A percentile compares a stretch with the other conserved stretches of the same genome.
These are phyloP conservation scores for Fusarium nodosum DNA, from an alignment of 2,329 filamentous ascomycete genomes.

Conservation along the genomic window DNA sequence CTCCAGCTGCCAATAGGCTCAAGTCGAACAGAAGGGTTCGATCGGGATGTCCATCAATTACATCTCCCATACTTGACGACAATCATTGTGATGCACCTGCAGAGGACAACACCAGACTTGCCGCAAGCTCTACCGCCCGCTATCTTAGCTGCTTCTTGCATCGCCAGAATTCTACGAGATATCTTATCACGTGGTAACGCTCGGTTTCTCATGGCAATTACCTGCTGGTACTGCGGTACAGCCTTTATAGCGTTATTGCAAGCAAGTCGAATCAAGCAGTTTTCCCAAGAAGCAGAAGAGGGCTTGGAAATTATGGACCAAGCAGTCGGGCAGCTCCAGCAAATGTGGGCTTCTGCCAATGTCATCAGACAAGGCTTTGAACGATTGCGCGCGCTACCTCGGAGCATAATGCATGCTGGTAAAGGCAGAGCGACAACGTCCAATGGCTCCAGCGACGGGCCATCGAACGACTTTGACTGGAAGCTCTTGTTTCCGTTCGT, in stretches of 20 bases:
- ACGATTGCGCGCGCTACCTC: conserved; percentile 29
- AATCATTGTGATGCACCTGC: conserved; percentile 58
- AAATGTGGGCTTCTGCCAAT: conserved; percentile 47
- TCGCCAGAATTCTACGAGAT: conserved; percentile 51
- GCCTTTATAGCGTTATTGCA: conserved; percentile 59
- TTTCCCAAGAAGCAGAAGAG: conserved; percentile 41
- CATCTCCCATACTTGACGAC: conserved; percentile 59
- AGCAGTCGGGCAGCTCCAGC: conserved; percentile 37
- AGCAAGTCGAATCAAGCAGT: conserved; percentile 46
- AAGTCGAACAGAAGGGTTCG: conserved; percentile 50
- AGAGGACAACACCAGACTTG: conserved; percentile 53
- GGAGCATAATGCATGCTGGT: conserved; percentile 26
- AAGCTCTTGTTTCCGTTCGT: conserved; percentile 38
- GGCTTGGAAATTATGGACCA: conserved; percentile 36
- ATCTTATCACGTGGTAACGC: conserved; percentile 56
- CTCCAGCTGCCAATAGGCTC: conserved; percentile 37
- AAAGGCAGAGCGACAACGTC: background rate
- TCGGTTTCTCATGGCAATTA: conserved; percentile 59
- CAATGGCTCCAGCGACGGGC: background rate
- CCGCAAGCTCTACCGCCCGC: conserved; percentile 48
- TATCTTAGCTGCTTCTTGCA: conserved; percentile 39
- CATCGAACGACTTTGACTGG: conserved; percentile 35
- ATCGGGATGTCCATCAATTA: conserved; percentile 59
- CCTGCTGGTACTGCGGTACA: conserved; percentile 59
- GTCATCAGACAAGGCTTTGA: conserved; percentile 43